Evolutionary conservation across 257 asterid species (phyloP), one percentile per base, ranked within the genome.

Genomic region (Solanum clarkiae): DNA sequence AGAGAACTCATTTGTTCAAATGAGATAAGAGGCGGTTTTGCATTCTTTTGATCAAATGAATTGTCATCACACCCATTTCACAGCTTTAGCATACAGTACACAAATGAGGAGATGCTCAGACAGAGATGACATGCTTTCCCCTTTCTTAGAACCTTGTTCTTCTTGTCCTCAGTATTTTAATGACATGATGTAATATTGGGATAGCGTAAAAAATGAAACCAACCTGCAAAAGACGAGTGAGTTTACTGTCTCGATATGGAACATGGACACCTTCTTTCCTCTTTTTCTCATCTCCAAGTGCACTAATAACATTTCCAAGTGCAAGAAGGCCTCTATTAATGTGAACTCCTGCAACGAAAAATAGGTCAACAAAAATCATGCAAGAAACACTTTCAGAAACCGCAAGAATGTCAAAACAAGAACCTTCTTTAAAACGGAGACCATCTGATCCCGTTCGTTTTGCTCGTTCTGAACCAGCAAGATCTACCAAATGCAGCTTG

Each of bases 391-490:
- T 79, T 29, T 17, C 83, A 26, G n/a, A 53, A 36, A 20, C 26
- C 10, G 66, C 6, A 29, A 53, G 82, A 53, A 53, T 29, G 49
- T 17, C 63, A 53, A 53, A 79, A 65, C 84, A 82, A 77, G 10
- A 84, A 92, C 99, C 99, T 95, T 97, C 99, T 90, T 95, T 97
- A 88, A 97, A 97, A 80, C 99, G 99, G 81, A 97, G 91, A 84
- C 99, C 99, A 86, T 95, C 98, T 49, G 99, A 97, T 60, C 99
- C 99, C 16, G 99, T 97, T 89, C 99, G 91, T 93, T 97, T 97
- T 26, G 99, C 99, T 11, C 99, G 93, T 87, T 97, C 99, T 66
- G 99, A 97, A 86, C 99, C 99, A 88, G 99, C 99, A 84, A 97
- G 99, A 89, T 97, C 99, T 88, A 97, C 99, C 91, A 95, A 93